Evolutionary conservation across 2,329 filamentous ascomycete genomes (phyloP).

Genomic region (Aspergillus fischeri): DNA sequence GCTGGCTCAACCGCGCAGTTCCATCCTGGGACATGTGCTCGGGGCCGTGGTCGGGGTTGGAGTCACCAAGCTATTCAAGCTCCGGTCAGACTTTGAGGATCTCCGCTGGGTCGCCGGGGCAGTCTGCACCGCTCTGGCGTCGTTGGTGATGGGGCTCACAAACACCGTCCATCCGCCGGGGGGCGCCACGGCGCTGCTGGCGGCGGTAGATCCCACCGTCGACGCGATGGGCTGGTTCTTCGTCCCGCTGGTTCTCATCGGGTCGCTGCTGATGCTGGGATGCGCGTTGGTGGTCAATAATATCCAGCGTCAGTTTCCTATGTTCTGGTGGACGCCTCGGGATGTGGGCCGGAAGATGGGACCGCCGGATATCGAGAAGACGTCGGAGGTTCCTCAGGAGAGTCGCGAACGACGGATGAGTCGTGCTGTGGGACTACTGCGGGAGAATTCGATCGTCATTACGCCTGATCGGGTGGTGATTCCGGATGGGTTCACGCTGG

Average conservation of each 20-base stretch:
- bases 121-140: constrained; percentile 23
- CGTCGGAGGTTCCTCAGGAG: neutral
- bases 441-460: neutral
- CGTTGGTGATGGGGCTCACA: constrained; percentile 32
- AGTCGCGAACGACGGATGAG: neutral
- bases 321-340: constrained; percentile 20
- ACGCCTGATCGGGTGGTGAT: neutral
- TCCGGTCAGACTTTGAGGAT: constrained; percentile 27
- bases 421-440: neutral
- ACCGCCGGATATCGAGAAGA: neutral
- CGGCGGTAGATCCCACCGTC: constrained; percentile 24
- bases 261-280: constrained; percentile 24
- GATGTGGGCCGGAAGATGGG: neutral
- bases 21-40: constrained; percentile 32
- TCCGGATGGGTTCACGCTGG: neutral
- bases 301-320: constrained; percentile 28
- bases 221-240: constrained; percentile 31
- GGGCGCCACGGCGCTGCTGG: constrained; percentile 31
- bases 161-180: constrained; percentile 32
- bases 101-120: constrained; percentile 31
- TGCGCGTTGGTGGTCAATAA: constrained; percentile 31
- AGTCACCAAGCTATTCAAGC: constrained; percentile 29
- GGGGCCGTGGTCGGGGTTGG: constrained; percentile 28
- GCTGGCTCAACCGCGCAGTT: constrained; percentile 29
- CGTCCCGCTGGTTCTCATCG: constrained; percentile 27